Evolutionary conservation across 2,329 filamentous ascomycete genomes (phyloP).

Genomic region (Neofusicoccum sp.): DNA sequence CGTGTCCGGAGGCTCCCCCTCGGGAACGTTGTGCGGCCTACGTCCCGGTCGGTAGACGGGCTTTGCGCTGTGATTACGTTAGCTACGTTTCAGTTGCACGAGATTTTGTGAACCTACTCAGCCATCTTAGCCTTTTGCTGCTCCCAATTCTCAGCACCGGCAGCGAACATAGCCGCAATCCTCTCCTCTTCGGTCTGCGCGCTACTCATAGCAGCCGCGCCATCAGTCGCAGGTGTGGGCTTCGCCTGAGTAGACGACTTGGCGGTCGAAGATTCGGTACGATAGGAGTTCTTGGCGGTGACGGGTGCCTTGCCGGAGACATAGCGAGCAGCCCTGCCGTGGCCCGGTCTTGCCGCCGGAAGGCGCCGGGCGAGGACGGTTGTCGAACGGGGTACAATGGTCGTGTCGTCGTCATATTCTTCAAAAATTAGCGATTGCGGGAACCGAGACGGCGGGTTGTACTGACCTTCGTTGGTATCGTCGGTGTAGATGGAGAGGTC

Average conservation of each 20-base stretch:
- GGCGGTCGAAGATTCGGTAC: slow-evolving; percentile 58
- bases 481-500: slow-evolving; percentile 93
- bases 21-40: slow-evolving; percentile 77
- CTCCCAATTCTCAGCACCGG: slow-evolving; percentile 88
- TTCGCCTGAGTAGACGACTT: slow-evolving; percentile 48
- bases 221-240: slow-evolving; percentile 47
- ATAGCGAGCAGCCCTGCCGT: slow-evolving; percentile 89
- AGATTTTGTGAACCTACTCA: slow-evolving; percentile 45
- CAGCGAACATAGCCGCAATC: slow-evolving; percentile 86
- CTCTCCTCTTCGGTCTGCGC: slow-evolving; percentile 92
- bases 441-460: background rate
- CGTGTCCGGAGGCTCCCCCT: slow-evolving; percentile 87
- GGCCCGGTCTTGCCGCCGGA: slow-evolving; percentile 79
- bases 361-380: slow-evolving; percentile 86
- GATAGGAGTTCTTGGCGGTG: slow-evolving; percentile 76
- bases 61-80: slow-evolving; percentile 36
- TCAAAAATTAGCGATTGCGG: background rate
- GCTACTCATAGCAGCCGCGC: slow-evolving; percentile 66
- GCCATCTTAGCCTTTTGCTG: slow-evolving; percentile 92
- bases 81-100: slow-evolving; percentile 6
- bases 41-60: slow-evolving; percentile 41
- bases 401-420: slow-evolving; percentile 98
- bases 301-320: slow-evolving; percentile 94
- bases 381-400: slow-evolving; percentile 92
- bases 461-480: slow-evolving; percentile 83